Percentiles rank a stretch among this genome's conserved stretches.
These are phyloP conservation scores for Blastobotrys persicus DNA, from an alignment of 1,139 yeast species.

Conservation along the genomic window DNA sequence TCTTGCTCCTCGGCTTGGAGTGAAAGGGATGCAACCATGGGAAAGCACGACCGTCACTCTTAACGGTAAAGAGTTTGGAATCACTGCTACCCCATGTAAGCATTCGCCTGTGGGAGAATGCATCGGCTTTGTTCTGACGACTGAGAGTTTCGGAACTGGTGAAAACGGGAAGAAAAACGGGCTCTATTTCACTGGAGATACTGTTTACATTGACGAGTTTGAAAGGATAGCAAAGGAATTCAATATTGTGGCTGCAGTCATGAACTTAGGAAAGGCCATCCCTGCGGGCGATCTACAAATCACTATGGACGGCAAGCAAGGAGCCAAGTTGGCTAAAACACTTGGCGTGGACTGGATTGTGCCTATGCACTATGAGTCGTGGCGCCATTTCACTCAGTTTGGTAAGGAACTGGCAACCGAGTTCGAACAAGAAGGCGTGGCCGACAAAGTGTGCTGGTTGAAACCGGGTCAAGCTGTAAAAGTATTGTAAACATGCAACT, in stretches of 20 bases:
- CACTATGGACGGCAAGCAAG: slow-evolving; percentile 15
- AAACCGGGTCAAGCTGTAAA: not conserved
- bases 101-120: slow-evolving; percentile 13
- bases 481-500: no score
- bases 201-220: slow-evolving; percentile 8
- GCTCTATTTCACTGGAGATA: slow-evolving; percentile 12
- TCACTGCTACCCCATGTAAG: slow-evolving; percentile 12
- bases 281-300: slow-evolving; percentile 4
- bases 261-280: slow-evolving; percentile 7
- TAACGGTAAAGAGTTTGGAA: slow-evolving; percentile 5
- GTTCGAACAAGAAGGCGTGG: slow-evolving; percentile 6
- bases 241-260: slow-evolving; percentile 2
- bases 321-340: slow-evolving; percentile 2
- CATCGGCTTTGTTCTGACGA: slow-evolving; percentile 9
- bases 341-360: slow-evolving; percentile 9
- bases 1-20: slow-evolving; percentile 9
- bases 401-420: not conserved
- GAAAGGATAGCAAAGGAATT: not conserved
- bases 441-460: slow-evolving; percentile 9
- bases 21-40: slow-evolving; percentile 11
- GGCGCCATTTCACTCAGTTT: slow-evolving; percentile 6
- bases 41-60: not conserved
- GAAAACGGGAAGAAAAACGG: slow-evolving; percentile 8
- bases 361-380: slow-evolving; percentile 13
- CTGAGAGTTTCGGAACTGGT: slow-evolving; percentile 5